Evolutionary conservation across 169 alveolate species (phyloP).

Genomic region (Cryptosporidium felis): DNA sequence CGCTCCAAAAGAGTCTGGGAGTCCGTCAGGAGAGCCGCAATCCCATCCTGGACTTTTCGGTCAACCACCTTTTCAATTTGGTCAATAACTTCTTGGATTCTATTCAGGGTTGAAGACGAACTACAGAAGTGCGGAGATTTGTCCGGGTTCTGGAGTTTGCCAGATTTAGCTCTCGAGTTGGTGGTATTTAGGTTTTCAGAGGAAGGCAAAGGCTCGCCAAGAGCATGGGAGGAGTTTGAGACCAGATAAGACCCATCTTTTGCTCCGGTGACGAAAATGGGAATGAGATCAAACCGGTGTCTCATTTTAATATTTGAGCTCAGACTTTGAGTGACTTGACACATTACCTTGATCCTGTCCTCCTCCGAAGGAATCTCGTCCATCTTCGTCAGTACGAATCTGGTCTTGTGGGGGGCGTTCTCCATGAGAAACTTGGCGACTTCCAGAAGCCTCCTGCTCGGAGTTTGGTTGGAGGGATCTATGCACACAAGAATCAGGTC

Average conservation of each 20-base stretch:
- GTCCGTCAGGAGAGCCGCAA: conserved; percentile 4
- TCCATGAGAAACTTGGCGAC: conserved; percentile 73
- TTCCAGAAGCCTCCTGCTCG: conserved; percentile 77
- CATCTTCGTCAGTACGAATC: conserved; percentile 75
- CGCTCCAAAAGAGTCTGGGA: not conserved
- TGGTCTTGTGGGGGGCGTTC: conserved; percentile 73
- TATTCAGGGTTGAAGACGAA: not conserved
- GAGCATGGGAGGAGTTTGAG: not conserved
- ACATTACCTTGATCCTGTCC: conserved; percentile 74
- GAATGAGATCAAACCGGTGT: conserved; percentile 73
- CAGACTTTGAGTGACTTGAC: conserved; percentile 75
- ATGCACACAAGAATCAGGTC: conserved; percentile 80
- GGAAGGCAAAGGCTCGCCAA: not conserved
- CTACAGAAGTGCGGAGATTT: not conserved
- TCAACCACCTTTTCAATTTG: conserved; percentile 36
- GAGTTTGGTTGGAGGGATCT: conserved; percentile 81
- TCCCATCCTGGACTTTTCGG: conserved; percentile 31
- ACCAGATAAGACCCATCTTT: conserved; percentile 71
- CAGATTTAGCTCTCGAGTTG: not conserved
- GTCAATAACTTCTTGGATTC: conserved; percentile 24
- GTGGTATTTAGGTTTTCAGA: conserved; percentile 5
- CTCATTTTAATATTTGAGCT: conserved; percentile 70
- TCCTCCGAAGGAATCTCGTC: conserved; percentile 77
- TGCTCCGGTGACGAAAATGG: conserved; percentile 74
- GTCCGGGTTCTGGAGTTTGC: not conserved